A percentile compares a stretch with the other conserved stretches of the same genome.
These are phyloP conservation scores for Brasilioporus rufonigricans DNA, from an alignment of 768 basidiomycete species.

Conservation along the genomic window DNA sequence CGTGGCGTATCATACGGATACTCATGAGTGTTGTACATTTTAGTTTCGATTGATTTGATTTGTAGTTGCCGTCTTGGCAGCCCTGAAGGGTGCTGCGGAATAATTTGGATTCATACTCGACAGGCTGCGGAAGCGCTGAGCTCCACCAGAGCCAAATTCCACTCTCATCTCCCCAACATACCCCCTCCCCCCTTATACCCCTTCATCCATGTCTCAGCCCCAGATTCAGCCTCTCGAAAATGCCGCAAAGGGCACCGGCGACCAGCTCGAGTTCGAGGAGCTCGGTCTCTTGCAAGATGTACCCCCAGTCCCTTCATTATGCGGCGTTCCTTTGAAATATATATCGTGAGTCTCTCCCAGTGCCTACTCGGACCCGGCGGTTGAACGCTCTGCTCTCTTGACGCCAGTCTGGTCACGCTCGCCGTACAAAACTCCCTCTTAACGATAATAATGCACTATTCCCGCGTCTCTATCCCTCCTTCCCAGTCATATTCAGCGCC, in stretches of 20 bases:
- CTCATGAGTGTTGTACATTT: constrained; percentile 12
- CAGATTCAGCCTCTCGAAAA: constrained; percentile 14
- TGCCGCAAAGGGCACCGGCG: constrained; percentile 29
- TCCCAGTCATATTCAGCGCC: constrained; percentile 87
- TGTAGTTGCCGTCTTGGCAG: constrained; percentile 9
- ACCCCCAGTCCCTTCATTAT: constrained; percentile 51
- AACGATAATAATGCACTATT: constrained; percentile 96
- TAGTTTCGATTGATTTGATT: constrained; percentile 12
- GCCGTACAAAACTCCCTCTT: constrained; percentile 90
- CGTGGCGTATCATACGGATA: constrained; percentile 26
- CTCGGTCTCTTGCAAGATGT: constrained; percentile 40
- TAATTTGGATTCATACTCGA: constrained; percentile 5
- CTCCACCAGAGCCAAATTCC: background rate
- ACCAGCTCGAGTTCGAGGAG: constrained; percentile 45
- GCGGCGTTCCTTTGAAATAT: constrained; percentile 75
- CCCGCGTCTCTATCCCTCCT: constrained; percentile 76
- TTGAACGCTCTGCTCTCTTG: background rate
- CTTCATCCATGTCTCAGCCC: constrained; percentile 25
- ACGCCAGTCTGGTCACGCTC: constrained; percentile 69
- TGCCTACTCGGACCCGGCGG: constrained; percentile 3
- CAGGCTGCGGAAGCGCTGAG: constrained; percentile 7
- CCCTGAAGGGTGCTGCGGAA: constrained; percentile 19
- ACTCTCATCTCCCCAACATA: constrained; percentile 1
- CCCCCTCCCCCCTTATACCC: constrained; percentile 25
- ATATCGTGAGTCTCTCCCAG: constrained; percentile 51